Evolutionary conservation across 352 stramenopile genomes (phyloP), one percentile per base, ranked within the genome.

Genomic region (Phytopythium delawarense): DNA sequence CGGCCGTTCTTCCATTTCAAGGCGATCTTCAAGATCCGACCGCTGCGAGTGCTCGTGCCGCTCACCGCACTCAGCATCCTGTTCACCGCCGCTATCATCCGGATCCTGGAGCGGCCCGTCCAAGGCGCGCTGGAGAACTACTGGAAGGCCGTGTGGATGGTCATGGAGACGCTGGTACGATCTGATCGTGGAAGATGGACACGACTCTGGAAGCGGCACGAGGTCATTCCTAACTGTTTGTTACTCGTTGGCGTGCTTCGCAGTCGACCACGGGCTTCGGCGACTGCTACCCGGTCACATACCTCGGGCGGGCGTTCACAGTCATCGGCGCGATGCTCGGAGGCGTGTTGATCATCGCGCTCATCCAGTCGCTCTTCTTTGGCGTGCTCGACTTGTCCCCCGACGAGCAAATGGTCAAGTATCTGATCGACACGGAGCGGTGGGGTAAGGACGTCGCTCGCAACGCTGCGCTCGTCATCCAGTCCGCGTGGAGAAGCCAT

Each of bases 1-100:
- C 72, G 67, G n/a, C 82, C 82, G 8, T 88, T 87, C 52, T 92
- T 92, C 52, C 82, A 92, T 61, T 92, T 92, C 63, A 89, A 90
- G 45, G 75, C 80, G 37, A 76, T 92, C 21, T 92, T 92, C 66
- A 90, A 87, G 64, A 78, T 87, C 42, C 71, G 71, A 9, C 82
- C 82, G 32, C 66, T 89, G 39, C 74, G 80, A 18, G 62, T 92
- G 9, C 63, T 92, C n/a, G 56, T 92, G 35, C 77, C 77, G 0
- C 59, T 89, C 30, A 72, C 78, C 46, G 49, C 87, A 39, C 61
- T 90, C 20, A 84, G 80, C 59, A 79, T 73, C 30, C 72, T 89
- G 45, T 64, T 92, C 39, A 84, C 78, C 13, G 78, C 82, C 12
- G 80, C 76, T n/a, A 74, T 92, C 60, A 75, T 92, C 40, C 82